Evolutionary conservation across 2,329 filamentous ascomycete genomes (phyloP).

Genomic region (Delphinella strobiligena): DNA sequence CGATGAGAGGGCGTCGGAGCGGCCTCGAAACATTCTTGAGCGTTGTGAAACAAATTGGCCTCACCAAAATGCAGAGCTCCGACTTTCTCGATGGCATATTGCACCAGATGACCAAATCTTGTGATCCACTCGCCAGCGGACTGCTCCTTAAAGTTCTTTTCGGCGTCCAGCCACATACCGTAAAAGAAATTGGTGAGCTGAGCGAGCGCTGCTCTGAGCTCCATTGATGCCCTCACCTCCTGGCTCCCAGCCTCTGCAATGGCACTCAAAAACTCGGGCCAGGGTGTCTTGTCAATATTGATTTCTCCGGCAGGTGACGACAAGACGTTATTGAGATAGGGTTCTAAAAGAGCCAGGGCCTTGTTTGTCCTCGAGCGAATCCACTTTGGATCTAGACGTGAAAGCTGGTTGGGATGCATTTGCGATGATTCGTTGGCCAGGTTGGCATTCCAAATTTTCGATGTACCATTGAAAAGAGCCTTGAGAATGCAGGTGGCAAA

Average conservation of each 20-base stretch:
- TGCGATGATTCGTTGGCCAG: slow-evolving; percentile 44
- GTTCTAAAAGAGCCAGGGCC: slow-evolving; percentile 52
- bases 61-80: slow-evolving; percentile 39
- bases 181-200: slow-evolving; percentile 57
- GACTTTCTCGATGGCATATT: slow-evolving; percentile 35
- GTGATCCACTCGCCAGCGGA: slow-evolving; percentile 30
- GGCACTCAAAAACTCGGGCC: slow-evolving; percentile 43
- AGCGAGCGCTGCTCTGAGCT: slow-evolving; percentile 70
- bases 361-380: slow-evolving; percentile 56
- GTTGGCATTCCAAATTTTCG: slow-evolving; percentile 59
- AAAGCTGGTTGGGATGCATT: slow-evolving; percentile 62
- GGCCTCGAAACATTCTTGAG: no score
- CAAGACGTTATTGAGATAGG: slow-evolving; percentile 37
- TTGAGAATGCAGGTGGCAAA: slow-evolving; percentile 58
- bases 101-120: slow-evolving; percentile 39
- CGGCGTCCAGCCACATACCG: slow-evolving; percentile 53
- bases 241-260: slow-evolving; percentile 61
- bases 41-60: slow-evolving; percentile 39
- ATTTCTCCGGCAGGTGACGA: slow-evolving; percentile 24
- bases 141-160: slow-evolving; percentile 23
- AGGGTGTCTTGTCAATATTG: slow-evolving; percentile 16
- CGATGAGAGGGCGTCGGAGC: no score
- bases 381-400: slow-evolving; percentile 77
- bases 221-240: slow-evolving; percentile 78
- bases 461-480: slow-evolving; percentile 53